phyloP scores from a whole-genome alignment of 2,329 filamentous ascomycete species.

The Ascosphaera acerosa region DNA sequence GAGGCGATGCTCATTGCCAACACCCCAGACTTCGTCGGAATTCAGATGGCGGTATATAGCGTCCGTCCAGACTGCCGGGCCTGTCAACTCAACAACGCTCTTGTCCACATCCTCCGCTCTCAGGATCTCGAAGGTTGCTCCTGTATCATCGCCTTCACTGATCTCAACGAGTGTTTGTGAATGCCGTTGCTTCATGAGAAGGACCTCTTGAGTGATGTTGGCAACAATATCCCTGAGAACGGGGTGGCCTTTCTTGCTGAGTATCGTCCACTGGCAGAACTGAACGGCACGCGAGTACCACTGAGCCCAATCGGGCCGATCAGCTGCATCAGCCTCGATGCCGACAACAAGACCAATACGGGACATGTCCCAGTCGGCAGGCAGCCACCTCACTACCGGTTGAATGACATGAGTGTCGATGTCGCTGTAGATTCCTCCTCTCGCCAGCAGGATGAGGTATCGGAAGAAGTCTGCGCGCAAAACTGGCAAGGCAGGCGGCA shows the following conservation, averaged over 20 bases:
- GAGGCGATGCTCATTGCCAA: too few relatives aligned
- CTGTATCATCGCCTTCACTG: too few relatives aligned
- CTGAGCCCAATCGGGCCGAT: conserved; percentile 71
- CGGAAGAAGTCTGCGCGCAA: conserved; percentile 58
- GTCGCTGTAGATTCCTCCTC: conserved; percentile 66
- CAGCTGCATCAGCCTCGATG: conserved; percentile 90
- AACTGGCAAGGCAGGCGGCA: conserved; percentile 50
- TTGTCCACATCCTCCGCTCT: conserved; percentile 35
- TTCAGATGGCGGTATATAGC: conserved; percentile 83
- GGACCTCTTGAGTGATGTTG: conserved; percentile 59
- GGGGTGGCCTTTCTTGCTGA: conserved; percentile 82
- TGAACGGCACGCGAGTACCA: conserved; percentile 95
- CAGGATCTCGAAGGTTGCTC: conserved; percentile 36
- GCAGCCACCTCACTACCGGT: conserved; percentile 71
- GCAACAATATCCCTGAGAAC: conserved; percentile 69
- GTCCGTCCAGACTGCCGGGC: conserved; percentile 88
- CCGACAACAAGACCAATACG: conserved; percentile 71
- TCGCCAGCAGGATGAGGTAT: conserved; percentile 48
- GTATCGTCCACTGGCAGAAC: conserved; percentile 98
- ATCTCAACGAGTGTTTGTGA: too few relatives aligned
- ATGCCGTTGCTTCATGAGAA: conserved; percentile 54
- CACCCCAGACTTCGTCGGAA: too few relatives aligned
- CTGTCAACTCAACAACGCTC: conserved; percentile 78
- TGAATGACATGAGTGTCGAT: conserved; percentile 78
- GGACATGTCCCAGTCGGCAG: conserved; percentile 46